Evolutionary conservation across 108 stramenopile genomes (phyloP), one percentile per base, ranked within the genome.

Genomic region (Asterionellopsis glacialis): DNA sequence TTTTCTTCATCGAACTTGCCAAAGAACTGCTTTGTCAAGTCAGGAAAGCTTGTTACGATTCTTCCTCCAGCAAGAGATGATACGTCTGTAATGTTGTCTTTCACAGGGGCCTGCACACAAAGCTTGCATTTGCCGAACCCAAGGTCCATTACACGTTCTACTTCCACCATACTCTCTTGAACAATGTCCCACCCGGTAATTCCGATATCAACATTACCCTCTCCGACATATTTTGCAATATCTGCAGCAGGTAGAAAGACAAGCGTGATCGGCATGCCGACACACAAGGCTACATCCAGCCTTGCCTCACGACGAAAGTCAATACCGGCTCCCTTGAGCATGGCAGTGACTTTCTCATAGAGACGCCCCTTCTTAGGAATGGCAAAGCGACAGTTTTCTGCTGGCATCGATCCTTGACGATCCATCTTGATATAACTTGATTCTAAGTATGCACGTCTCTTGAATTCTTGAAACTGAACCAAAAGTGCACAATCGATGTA

Each of bases 351-450:
- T 71, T 94, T 93, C 23, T 95, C 92, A 60, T 90, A 82, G 7
- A 98, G 83, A 40, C 97, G 77, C 25, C 97, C 97, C 79, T 98
- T 98, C 67, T 98, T 98, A 41, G 97, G 97, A 33, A 98, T 87
- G 53, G 93, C 97, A 48, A 98, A 83, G 55, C 79, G 76, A 73
- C 84, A 88, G 63, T 93, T 83, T 24, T 60, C 77, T 15, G 74
- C 68, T 16, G 83, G 83, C 16, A 16, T 48, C 9, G 47, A 48
- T 16, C 21, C 21, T 21, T 48, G 16, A 9, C 47, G 47, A 4
- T 48, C 47, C 47, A 21, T 48, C 5, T 33, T 33, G 33, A 33
- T 5, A 33, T 33, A 7, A 33, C 5, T 33, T 33, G 33, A 7
- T n/a, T n/a, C n/a, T n/a, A n/a, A n/a, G n/a, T n/a, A 33, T 33